A percentile compares a stretch with the other conserved stretches of the same genome.
Conservation (phyloP, 2,329 filamentous ascomycete species). For the Colletotrichum destructivum region DNA sequence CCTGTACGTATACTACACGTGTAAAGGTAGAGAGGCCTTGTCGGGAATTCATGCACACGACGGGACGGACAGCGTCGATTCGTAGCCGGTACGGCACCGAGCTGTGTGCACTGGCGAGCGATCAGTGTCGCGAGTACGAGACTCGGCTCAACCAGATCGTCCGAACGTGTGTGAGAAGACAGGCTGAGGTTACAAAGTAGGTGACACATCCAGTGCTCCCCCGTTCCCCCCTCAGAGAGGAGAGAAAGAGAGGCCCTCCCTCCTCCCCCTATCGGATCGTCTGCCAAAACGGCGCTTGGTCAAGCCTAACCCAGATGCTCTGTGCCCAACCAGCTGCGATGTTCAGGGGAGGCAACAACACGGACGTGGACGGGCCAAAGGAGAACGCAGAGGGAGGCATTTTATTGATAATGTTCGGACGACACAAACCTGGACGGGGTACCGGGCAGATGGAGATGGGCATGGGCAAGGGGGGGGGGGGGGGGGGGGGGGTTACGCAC, state of each 20-base stretch:
- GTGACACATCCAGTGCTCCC: neutral
- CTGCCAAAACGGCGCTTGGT: conserved; percentile 29
- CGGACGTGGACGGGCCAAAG: conserved; percentile 19
- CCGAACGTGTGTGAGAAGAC: conserved; percentile 26
- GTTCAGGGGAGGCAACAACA: conserved; percentile 34
- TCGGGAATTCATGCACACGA: conserved; percentile 31
- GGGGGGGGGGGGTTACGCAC: neutral
- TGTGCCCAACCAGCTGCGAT: conserved; percentile 31
- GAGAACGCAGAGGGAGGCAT: conserved; percentile 15
- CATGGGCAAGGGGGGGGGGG: conserved; percentile 15
- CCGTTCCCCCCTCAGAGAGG: conserved; percentile 1
- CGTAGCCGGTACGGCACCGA: conserved; percentile 37
- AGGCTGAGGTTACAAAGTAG: neutral
- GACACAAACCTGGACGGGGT: conserved; percentile 12
- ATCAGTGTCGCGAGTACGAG: conserved; percentile 40
- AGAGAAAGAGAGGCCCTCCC: neutral
- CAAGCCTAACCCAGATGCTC: conserved; percentile 22
- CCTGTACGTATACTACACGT: neutral
- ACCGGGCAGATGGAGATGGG: conserved; percentile 29
- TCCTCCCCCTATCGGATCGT: conserved; percentile 19
- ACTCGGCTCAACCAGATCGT: conserved; percentile 40
- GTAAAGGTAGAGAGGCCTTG: neutral
- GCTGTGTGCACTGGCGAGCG: conserved; percentile 26
- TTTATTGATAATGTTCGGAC: conserved; percentile 32
- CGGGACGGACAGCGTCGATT: conserved; percentile 35